Conservation (phyloP, 805 yeast genomes). For the Starmerella apis region DNA sequence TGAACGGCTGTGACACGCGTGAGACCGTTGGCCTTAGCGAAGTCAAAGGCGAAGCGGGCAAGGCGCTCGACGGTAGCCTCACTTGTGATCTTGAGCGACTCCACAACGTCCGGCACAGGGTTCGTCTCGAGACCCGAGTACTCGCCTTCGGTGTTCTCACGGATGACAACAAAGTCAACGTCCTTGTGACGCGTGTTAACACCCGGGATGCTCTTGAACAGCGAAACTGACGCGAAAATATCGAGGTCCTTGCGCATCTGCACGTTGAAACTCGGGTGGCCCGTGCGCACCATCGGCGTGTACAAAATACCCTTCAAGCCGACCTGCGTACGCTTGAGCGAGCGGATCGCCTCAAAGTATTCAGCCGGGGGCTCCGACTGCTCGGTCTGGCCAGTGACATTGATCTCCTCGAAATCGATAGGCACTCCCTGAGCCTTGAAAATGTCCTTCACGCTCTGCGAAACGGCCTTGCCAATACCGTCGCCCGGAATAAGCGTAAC, state of each 20-base stretch:
- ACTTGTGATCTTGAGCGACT: conserved; percentile 90
- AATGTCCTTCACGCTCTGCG: conserved; percentile 84
- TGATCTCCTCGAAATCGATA: conserved; percentile 72
- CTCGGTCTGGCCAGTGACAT: conserved; percentile 52
- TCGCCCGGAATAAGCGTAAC: conserved; percentile 94
- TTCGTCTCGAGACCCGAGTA: conserved; percentile 96
- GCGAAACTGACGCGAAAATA: conserved; percentile 88
- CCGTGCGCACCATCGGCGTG: conserved; percentile 73
- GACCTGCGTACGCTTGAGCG: conserved; percentile 89
- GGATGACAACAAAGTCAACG: conserved; percentile 75
- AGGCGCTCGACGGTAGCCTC: conserved; percentile 91
- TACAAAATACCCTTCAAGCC: conserved; percentile 94
- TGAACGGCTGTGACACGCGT: conserved; percentile 91
- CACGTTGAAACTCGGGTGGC: conserved; percentile 80
- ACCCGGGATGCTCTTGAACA: conserved; percentile 89
- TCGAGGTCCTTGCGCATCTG: conserved; percentile 94
- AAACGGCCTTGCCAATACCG: conserved; percentile 93
- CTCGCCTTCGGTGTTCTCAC: conserved; percentile 99
- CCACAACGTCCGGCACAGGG: conserved; percentile 81
- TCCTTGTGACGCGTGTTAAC: conserved; percentile 80
- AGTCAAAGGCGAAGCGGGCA: conserved; percentile 94
- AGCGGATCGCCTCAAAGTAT: conserved; percentile 75
- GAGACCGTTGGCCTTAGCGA: conserved; percentile 85
- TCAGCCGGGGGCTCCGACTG: conserved; percentile 44
- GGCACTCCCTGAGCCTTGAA: conserved; percentile 83